phyloP scores from a whole-genome alignment of 2,329 filamentous ascomycete genomes.

The Penicillium sp. region DNA sequence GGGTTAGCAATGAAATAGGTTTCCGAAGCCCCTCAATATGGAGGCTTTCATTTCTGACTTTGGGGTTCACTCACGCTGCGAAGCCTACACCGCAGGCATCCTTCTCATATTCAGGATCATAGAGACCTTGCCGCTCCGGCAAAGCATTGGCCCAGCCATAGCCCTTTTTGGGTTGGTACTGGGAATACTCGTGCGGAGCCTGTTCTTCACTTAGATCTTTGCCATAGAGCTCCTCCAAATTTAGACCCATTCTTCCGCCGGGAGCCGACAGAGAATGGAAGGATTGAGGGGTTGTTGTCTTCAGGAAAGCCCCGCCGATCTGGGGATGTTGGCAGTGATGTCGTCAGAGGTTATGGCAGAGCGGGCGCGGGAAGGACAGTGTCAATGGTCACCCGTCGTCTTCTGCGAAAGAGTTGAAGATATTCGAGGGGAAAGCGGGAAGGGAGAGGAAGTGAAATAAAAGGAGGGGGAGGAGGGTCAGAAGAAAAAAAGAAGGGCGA shows the following conservation, averaged over 20 bases:
- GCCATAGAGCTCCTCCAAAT: slow-evolving; percentile 48
- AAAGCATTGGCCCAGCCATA: slow-evolving; percentile 96
- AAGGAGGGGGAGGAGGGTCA: slow-evolving; percentile 12
- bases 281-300: slow-evolving; percentile 14
- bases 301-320: slow-evolving; percentile 20
- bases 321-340: slow-evolving; percentile 16
- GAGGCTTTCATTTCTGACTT: background rate
- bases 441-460: slow-evolving; percentile 7
- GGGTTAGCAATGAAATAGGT: slow-evolving; percentile 10
- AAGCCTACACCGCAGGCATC: slow-evolving; percentile 99
- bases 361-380: slow-evolving; percentile 13
- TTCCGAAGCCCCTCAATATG: slow-evolving; percentile 1
- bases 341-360: slow-evolving; percentile 31
- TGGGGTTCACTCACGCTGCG: slow-evolving; percentile 67
- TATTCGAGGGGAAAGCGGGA: slow-evolving; percentile 7
- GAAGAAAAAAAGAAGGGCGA: slow-evolving; percentile 8
- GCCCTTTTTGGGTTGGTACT: slow-evolving; percentile 55
- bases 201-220: slow-evolving; percentile 46
- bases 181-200: slow-evolving; percentile 46
- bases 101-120: slow-evolving; percentile 93
- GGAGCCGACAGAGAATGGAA: slow-evolving; percentile 41
- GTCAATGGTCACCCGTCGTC: slow-evolving; percentile 23
- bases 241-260: slow-evolving; percentile 51
- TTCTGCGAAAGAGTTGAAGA: slow-evolving; percentile 15
- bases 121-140: slow-evolving; percentile 96